Evolutionary conservation across 208 protist species (phyloP).

Genomic region (Leishmania tarentolae): DNA sequence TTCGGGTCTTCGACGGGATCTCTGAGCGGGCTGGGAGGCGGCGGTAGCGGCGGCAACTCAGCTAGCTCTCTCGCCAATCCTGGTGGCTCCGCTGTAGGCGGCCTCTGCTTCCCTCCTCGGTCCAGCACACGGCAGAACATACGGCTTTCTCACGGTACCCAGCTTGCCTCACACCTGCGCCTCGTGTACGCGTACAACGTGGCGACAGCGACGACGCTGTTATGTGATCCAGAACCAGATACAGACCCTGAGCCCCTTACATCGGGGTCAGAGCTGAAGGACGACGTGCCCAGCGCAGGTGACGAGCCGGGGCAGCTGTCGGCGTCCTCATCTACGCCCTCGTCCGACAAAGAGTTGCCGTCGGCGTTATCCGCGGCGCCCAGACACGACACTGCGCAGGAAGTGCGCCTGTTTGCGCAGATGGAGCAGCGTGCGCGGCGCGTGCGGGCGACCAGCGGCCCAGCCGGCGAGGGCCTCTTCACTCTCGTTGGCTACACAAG

Average conservation of each 20-base stretch:
- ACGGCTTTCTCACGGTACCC: conserved; percentile 57
- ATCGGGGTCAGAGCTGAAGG: not conserved
- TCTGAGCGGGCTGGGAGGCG: conserved; percentile 3
- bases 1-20: not conserved
- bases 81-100: conserved; percentile 3
- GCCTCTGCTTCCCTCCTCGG: conserved; percentile 57
- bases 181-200: conserved; percentile 53
- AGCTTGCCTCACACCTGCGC: conserved; percentile 57
- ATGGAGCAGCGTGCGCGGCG: conserved; percentile 22
- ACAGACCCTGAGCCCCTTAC: not conserved
- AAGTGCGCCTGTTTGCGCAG: conserved; percentile 27
- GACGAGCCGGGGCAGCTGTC: not conserved
- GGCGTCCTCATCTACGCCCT: not conserved
- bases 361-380: not conserved
- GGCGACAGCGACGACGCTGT: not conserved
- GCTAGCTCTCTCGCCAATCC: not conserved
- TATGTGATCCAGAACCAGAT: not conserved
- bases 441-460: conserved; percentile 35
- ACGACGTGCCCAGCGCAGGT: not conserved
- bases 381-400: not conserved
- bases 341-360: not conserved
- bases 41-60: conserved; percentile 7
- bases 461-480: conserved; percentile 53
- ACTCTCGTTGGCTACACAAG: conserved; percentile 82
- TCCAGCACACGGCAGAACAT: conserved; percentile 80